These are phyloP conservation scores for Trametes hirsuta DNA, from an alignment of 1,284 basidiomycete species.

Conservation along the genomic window DNA sequence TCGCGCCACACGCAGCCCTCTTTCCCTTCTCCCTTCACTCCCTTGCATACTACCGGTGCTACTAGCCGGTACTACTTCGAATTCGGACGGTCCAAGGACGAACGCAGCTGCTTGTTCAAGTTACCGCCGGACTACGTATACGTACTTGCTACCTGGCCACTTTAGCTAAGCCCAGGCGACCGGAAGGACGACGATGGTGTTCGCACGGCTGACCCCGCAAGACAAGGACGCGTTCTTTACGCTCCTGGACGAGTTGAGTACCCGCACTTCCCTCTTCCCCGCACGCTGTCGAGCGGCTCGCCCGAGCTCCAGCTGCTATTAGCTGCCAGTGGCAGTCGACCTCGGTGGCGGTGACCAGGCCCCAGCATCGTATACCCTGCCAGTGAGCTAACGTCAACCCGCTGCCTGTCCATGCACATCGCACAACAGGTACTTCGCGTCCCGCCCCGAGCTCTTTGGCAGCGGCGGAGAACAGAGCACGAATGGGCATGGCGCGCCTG, in stretches of 20 bases:
- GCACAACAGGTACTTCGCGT: slow-evolving; percentile 66
- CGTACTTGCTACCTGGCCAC: too few relatives aligned
- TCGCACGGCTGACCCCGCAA: slow-evolving; percentile 60
- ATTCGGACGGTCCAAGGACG: too few relatives aligned
- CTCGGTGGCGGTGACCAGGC: not conserved
- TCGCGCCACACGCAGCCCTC: too few relatives aligned
- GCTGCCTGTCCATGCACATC: not conserved
- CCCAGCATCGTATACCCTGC: not conserved
- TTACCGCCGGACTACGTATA: too few relatives aligned
- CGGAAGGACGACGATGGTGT: slow-evolving; percentile 41
- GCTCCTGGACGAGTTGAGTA: slow-evolving; percentile 71
- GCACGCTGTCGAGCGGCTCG: not conserved
- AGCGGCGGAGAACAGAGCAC: not conserved
- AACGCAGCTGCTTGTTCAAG: too few relatives aligned
- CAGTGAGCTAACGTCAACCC: not conserved
- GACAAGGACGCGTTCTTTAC: slow-evolving; percentile 82
- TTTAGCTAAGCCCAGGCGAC: not conserved
- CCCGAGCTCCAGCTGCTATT: too few relatives aligned
- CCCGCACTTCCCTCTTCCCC: not conserved
- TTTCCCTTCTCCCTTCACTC: too few relatives aligned
- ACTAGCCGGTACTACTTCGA: too few relatives aligned
- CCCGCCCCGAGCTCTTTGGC: slow-evolving; percentile 66
- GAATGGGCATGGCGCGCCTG: not conserved
- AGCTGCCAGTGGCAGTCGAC: not conserved
- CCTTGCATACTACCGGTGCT: too few relatives aligned